Evolutionary conservation across 2,329 filamentous ascomycete species (phyloP), one percentile per base, ranked within the genome.

Genomic region (Diatrype stigma): DNA sequence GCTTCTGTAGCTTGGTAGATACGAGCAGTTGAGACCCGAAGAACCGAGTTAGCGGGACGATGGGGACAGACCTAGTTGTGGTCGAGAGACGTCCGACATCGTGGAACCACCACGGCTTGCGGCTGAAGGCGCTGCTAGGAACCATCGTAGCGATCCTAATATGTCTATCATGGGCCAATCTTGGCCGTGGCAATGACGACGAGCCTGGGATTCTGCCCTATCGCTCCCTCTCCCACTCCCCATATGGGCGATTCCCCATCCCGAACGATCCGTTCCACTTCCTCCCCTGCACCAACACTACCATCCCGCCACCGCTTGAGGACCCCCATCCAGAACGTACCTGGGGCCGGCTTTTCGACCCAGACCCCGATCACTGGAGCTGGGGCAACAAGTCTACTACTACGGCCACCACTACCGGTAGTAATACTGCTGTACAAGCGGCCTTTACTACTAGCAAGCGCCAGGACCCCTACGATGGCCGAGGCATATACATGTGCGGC

Each of bases 401-500:
- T 30, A n/a, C n/a, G n/a, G n/a, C n/a, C n/a, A n/a, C n/a, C n/a
- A n/a, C n/a, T n/a, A n/a, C n/a, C n/a, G n/a, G n/a, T n/a, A n/a
- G n/a, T n/a, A n/a, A n/a, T n/a, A n/a, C n/a, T n/a, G n/a, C n/a
- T n/a, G n/a, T n/a, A n/a, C n/a, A n/a, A n/a, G n/a, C n/a, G n/a
- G n/a, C n/a, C n/a, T n/a, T n/a, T n/a, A 12, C 55, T 32, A 49
- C 48, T 1, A 51, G 49, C 23, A 34, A 49, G 19, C 50, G 52
- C 2, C 48, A 59, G 17, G 67, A 71, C 42, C 64, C 64, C 2
- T 72, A 70, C 47, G 57, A 61, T 1, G 71, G 66, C 10, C 70
- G 72, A 10, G 73, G 73, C 8, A 71, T 78, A 49, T 78, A 71
- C 55, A 64, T 78, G 6, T 78, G 75, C 50, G 75, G 74, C 14